phyloP scores from a whole-genome alignment of 345 rosid genomes.

The Camelina neglecta region DNA sequence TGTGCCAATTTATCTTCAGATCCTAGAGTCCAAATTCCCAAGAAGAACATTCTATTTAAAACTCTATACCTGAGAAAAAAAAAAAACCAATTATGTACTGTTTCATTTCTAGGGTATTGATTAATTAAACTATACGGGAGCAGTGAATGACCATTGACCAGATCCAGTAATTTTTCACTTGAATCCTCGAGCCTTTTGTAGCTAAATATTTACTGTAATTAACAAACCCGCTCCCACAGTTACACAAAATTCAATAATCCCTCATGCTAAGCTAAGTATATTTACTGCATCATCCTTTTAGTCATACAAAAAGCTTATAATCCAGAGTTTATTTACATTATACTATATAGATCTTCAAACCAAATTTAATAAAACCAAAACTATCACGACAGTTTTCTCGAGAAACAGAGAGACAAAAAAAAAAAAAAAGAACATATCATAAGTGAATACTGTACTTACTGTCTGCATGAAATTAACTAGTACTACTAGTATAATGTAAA shows the following conservation, averaged over 20 bases:
- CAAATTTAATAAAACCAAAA: not conserved
- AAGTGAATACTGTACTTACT: constrained; percentile 15
- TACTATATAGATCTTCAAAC: not conserved
- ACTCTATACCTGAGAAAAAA: not conserved
- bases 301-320: not conserved
- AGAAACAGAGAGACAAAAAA: constrained; percentile 8
- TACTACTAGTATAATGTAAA: not conserved
- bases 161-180: not conserved
- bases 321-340: not conserved
- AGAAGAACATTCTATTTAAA: constrained; percentile 21
- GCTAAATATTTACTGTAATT: not conserved
- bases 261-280: constrained; percentile 26
- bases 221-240: not conserved
- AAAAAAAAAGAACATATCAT: not conserved
- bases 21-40: constrained; percentile 37
- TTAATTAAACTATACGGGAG: constrained; percentile 6
- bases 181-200: not conserved
- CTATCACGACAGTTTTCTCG: constrained; percentile 11
- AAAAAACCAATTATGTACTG: not conserved
- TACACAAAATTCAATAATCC: not conserved
- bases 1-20: constrained; percentile 12
- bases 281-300: not conserved
- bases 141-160: not conserved
- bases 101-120: not conserved
- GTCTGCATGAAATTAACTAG: constrained; percentile 8